Percentiles rank a stretch among this genome's conserved stretches.
These are phyloP conservation scores for Ogataea populi-albae DNA, from an alignment of 805 yeast species.

Conservation along the genomic window DNA sequence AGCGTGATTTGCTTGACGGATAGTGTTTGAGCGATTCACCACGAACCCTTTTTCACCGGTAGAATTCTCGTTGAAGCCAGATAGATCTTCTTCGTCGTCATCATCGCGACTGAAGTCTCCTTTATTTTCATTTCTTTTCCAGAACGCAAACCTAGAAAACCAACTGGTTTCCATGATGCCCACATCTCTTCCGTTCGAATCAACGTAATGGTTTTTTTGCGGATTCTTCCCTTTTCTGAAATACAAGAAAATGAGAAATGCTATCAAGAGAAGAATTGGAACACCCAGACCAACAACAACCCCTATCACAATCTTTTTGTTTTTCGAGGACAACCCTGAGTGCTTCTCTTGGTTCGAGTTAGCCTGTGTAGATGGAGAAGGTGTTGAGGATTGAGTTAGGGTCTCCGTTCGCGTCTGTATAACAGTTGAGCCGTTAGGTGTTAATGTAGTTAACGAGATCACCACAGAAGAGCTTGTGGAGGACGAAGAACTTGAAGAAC, in stretches of 20 bases:
- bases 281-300: slow-evolving; percentile 72
- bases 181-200: slow-evolving; percentile 33
- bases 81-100: slow-evolving; percentile 15
- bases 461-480: slow-evolving; percentile 7
- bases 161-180: slow-evolving; percentile 30
- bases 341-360: slow-evolving; percentile 10
- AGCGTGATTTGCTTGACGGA: slow-evolving; percentile 27
- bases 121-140: slow-evolving; percentile 17
- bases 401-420: slow-evolving; percentile 8
- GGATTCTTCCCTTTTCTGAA: slow-evolving; percentile 19
- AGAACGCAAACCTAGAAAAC: slow-evolving; percentile 25
- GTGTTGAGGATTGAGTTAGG: slow-evolving; percentile 28
- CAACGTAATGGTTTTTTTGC: slow-evolving; percentile 31
- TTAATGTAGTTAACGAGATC: slow-evolving; percentile 2
- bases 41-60: slow-evolving; percentile 30
- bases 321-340: slow-evolving; percentile 46
- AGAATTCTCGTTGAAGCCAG: slow-evolving; percentile 11
- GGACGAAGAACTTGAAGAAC: slow-evolving; percentile 13
- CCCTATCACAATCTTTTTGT: slow-evolving; percentile 59
- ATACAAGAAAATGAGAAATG: slow-evolving; percentile 12
- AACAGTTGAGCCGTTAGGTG: slow-evolving; percentile 6
- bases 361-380: slow-evolving; percentile 25
- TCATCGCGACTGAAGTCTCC: slow-evolving; percentile 29
- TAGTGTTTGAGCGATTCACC: slow-evolving; percentile 30
- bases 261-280: slow-evolving; percentile 44